Evolutionary conservation across 768 basidiomycete species (phyloP).

Genomic region (Mycena sanguinolenta): DNA sequence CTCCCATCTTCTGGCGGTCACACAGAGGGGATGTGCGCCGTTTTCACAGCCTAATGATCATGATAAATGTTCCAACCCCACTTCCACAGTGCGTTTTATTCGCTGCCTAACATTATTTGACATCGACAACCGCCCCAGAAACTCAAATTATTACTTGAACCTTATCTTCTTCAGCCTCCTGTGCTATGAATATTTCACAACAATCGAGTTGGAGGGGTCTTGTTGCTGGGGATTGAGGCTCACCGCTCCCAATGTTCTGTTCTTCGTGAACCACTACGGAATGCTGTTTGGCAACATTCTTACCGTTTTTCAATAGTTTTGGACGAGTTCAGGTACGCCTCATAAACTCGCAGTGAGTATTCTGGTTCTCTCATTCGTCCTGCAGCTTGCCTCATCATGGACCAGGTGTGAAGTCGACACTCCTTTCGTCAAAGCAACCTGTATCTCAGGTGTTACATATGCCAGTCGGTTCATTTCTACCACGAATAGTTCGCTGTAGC

Average conservation of each 20-base stretch:
- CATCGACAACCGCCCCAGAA: constrained; percentile 2
- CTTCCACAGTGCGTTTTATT: constrained; percentile 1
- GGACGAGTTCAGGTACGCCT: constrained; percentile 18
- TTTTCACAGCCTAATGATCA: constrained; percentile 20
- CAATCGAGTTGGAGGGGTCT: constrained; percentile 19
- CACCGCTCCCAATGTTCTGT: constrained; percentile 15
- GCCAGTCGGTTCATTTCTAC: constrained; percentile 16
- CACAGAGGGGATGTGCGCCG: neutral
- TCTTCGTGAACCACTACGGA: constrained; percentile 32
- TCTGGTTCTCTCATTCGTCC: too few species aligned
- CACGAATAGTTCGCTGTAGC: constrained; percentile 33
- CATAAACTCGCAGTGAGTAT: constrained; percentile 17
- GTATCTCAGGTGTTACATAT: neutral
- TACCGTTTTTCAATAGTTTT: constrained; percentile 26
- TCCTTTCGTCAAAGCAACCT: neutral
- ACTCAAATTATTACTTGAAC: constrained; percentile 23
- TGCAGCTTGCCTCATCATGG: neutral
- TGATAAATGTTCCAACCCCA: neutral
- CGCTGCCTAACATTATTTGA: neutral
- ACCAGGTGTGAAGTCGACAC: constrained; percentile 11
- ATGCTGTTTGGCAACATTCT: constrained; percentile 28
- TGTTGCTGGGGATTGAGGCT: constrained; percentile 24
- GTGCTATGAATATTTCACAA: constrained; percentile 21
- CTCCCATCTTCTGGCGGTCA: constrained; percentile 6
- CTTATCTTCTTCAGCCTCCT: constrained; percentile 18